These are phyloP conservation scores for Pelomyxa schiedti DNA, from an alignment of 78 protist genomes.

Conservation along the genomic window DNA sequence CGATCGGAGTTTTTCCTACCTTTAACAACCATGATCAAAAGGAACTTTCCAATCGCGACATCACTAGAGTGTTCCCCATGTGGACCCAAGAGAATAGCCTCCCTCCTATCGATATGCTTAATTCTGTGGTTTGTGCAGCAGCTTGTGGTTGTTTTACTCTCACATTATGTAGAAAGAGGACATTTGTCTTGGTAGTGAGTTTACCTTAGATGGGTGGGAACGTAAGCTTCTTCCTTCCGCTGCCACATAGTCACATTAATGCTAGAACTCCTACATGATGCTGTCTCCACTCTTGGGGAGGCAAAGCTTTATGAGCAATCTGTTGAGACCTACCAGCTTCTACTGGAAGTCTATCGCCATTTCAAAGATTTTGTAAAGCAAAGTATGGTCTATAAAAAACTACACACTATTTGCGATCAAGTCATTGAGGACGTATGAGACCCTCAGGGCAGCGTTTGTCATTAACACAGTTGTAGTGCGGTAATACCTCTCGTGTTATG, in stretches of 20 bases:
- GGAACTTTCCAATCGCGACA: too few species aligned
- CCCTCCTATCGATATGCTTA: background rate
- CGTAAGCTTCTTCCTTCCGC: background rate
- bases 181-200: background rate
- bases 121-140: too few species aligned
- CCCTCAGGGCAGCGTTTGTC: too few species aligned
- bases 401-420: background rate
- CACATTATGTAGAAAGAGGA: too few species aligned
- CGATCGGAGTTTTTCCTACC: too few species aligned
- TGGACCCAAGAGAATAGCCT: background rate
- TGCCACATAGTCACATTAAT: too few species aligned
- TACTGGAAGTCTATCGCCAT: background rate
- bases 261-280: background rate
- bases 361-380: background rate
- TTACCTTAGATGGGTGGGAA: background rate
- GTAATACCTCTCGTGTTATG: background rate
- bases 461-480: too few species aligned
- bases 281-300: background rate
- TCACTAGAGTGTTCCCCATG: conserved; percentile 1
- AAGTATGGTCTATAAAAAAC: background rate
- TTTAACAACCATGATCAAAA: too few species aligned
- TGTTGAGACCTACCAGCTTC: background rate
- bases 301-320: background rate
- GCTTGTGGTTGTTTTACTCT: too few species aligned
- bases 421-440: too few species aligned